Evolutionary conservation across 2,329 filamentous ascomycete genomes (phyloP).

Genomic region (Dryadomyces quercus-mongolicae): DNA sequence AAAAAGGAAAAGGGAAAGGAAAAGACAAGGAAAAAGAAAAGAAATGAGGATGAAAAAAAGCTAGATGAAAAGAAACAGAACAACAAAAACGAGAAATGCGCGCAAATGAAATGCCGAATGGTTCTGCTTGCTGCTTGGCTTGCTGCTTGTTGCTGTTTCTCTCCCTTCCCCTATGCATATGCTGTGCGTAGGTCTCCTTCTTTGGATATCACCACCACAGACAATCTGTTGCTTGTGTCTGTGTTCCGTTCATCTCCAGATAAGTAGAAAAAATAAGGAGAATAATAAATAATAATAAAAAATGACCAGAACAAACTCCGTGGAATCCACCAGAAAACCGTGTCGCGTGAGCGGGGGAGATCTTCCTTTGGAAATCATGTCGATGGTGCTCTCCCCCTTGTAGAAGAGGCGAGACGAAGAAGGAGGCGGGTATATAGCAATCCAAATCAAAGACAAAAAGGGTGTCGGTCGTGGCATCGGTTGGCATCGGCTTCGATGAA

Average conservation of each 20-base stretch:
- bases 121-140: neutral
- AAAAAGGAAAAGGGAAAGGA: neutral
- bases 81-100: neutral
- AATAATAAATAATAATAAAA: neutral
- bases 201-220: neutral
- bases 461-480: neutral
- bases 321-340: neutral
- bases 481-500: too few species aligned
- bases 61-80: neutral
- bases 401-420: neutral
- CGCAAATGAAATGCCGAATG: neutral
- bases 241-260: neutral
- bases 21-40: neutral
- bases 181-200: neutral
- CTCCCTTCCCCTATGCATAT: neutral
- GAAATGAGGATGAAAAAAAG: neutral
- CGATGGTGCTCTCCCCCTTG: neutral
- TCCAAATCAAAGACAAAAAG: neutral
- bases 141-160: too few species aligned
- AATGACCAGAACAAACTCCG: slow-evolving; percentile 7
- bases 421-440: neutral
- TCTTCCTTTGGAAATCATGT: slow-evolving; percentile 12
- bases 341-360: slow-evolving; percentile 24
- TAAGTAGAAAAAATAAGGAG: neutral
- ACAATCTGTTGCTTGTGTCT: neutral